A percentile compares a stretch with the other conserved stretches of the same genome.
Evolutionary conservation across 129 eudicot species (phyloP).

Genomic region (Centella asiatica): DNA sequence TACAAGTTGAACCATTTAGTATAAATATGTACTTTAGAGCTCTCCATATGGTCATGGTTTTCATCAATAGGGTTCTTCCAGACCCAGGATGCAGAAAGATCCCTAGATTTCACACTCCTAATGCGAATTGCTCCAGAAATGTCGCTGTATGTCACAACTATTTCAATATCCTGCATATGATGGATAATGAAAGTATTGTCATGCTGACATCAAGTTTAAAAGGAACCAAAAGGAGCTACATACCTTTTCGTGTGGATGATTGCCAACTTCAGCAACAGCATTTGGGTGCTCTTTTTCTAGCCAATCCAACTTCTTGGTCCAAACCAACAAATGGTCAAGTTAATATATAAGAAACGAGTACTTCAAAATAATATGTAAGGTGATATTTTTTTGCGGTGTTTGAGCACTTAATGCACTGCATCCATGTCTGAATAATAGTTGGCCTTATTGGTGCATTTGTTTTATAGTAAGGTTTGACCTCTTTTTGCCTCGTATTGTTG

Average conservation of each 20-base stretch:
- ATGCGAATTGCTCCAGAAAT: slow-evolving; percentile 74
- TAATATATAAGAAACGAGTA: too few relatives aligned
- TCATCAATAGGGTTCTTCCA: slow-evolving; percentile 68
- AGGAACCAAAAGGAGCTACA: slow-evolving; percentile 15
- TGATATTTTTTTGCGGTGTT: too few relatives aligned
- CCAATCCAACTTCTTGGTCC: too few relatives aligned
- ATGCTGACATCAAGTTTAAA: slow-evolving; percentile 11
- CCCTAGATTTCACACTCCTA: slow-evolving; percentile 59
- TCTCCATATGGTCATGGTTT: slow-evolving; percentile 25
- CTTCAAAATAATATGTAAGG: too few relatives aligned
- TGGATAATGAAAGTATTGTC: slow-evolving; percentile 18
- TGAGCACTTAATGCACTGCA: too few relatives aligned
- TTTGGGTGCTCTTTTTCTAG: slow-evolving; percentile 39
- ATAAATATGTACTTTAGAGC: slow-evolving; percentile 31
- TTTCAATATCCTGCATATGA: slow-evolving; percentile 85
- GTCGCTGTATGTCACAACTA: slow-evolving; percentile 87
- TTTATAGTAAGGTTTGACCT: too few relatives aligned
- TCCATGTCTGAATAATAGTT: too few relatives aligned
- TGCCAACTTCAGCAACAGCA: slow-evolving; percentile 23
- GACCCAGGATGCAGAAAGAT: slow-evolving; percentile 91
- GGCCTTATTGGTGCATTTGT: too few relatives aligned
- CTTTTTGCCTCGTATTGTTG: too few relatives aligned
- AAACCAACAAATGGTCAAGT: too few relatives aligned
- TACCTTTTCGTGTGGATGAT: slow-evolving; percentile 50
- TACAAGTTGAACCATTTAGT: neutral